A percentile compares a stretch with the other conserved stretches of the same genome.
Conservation (phyloP, 78 protist genomes). For the Cyanophora paradoxa region DNA sequence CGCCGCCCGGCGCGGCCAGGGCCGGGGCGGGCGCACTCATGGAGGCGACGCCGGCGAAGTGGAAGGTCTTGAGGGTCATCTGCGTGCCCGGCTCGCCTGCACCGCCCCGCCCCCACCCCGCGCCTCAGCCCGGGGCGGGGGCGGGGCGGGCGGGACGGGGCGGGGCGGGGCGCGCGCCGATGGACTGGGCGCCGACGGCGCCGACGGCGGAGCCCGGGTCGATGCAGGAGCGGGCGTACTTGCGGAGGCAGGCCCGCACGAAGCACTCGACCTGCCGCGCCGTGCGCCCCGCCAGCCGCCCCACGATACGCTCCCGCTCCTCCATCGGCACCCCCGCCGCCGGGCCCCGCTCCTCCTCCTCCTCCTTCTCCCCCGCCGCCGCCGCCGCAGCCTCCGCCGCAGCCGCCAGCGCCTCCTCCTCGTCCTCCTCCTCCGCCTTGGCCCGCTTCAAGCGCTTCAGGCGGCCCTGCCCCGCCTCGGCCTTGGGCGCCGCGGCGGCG, state of each 20-base stretch:
- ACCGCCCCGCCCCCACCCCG: no score
- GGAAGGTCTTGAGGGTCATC: slow-evolving; percentile 99
- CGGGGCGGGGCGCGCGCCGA: no score
- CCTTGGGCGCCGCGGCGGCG: no score
- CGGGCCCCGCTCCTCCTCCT: neutral
- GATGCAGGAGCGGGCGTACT: slow-evolving; percentile 17
- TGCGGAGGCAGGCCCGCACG: slow-evolving; percentile 1
- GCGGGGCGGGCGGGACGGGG: no score
- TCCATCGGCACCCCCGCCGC: neutral
- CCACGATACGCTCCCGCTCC: neutral
- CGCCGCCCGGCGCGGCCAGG: neutral
- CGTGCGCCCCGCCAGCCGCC: neutral
- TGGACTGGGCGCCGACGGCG: slow-evolving; percentile 93
- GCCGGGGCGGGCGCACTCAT: slow-evolving; percentile 78
- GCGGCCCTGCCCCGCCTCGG: neutral
- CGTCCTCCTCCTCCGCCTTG: no score
- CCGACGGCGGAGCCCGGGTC: slow-evolving; percentile 99
- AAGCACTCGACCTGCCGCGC: neutral
- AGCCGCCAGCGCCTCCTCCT: no score
- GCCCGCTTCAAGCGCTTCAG: no score
- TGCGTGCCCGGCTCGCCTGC: slow-evolving; percentile 99
- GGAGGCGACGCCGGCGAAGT: slow-evolving; percentile 97
- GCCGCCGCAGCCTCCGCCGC: no score
- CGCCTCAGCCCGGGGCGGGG: no score
- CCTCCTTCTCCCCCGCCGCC: no score